These are phyloP conservation scores for Tricholoma matsutake DNA, from an alignment of 768 basidiomycete genomes.

Conservation along the genomic window DNA sequence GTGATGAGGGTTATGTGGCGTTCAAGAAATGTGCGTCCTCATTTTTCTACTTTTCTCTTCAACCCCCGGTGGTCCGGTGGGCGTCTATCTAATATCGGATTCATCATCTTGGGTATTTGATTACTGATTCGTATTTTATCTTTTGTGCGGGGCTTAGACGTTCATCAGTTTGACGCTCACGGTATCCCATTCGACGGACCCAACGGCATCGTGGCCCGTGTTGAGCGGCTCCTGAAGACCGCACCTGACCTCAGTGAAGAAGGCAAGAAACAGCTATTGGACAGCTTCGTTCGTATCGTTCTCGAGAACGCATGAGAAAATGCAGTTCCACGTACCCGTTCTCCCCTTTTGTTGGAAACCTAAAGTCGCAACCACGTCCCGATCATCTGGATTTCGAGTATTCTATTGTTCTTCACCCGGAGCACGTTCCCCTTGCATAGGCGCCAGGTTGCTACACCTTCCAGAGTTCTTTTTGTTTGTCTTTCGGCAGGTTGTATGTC, in stretches of 20 bases:
- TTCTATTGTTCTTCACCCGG: not conserved
- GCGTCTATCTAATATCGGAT: slow-evolving; percentile 6
- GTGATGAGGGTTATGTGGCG: slow-evolving; percentile 41
- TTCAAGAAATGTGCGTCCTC: slow-evolving; percentile 59
- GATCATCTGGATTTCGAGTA: not conserved
- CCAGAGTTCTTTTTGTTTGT: not conserved
- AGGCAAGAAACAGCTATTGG: slow-evolving; percentile 51
- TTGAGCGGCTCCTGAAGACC: slow-evolving; percentile 55
- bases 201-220: slow-evolving; percentile 61
- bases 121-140: slow-evolving; percentile 11
- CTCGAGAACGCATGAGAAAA: slow-evolving; percentile 39
- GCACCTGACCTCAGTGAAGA: slow-evolving; percentile 45
- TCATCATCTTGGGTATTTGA: slow-evolving; percentile 3
- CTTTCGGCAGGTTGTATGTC: not conserved
- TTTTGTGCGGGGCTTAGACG: slow-evolving; percentile 42
- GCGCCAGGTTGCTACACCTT: not conserved
- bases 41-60: slow-evolving; percentile 6
- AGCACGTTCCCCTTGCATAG: not conserved
- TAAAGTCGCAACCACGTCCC: not conserved
- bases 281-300: slow-evolving; percentile 60
- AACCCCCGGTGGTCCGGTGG: not conserved
- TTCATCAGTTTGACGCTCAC: slow-evolving; percentile 71
- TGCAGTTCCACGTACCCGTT: not conserved
- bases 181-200: slow-evolving; percentile 75
- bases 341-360: not conserved